Percentiles rank a stretch among this genome's conserved stretches.
phyloP scores from a whole-genome alignment of 139 green algal species.

The Chlorella sp. region DNA sequence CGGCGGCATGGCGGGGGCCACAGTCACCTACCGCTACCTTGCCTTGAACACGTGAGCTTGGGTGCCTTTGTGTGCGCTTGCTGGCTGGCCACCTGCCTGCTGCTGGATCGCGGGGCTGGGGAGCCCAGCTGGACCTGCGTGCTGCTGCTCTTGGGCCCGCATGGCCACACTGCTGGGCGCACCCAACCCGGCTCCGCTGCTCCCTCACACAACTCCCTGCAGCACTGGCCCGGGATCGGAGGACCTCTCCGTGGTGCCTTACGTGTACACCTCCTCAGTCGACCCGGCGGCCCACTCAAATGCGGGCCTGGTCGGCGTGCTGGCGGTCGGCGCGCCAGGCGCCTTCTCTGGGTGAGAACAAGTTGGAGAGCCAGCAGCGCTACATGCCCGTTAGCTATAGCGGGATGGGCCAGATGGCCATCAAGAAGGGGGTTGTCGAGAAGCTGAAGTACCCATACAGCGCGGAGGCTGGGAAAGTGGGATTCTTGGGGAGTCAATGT shows the following conservation, averaged over 20 bases:
- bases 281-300: slow-evolving; percentile 56
- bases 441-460: too few species aligned
- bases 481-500: too few species aligned
- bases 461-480: too few species aligned
- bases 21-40: slow-evolving; percentile 41
- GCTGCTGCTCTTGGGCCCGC: too few species aligned
- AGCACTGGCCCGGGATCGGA: slow-evolving; percentile 20
- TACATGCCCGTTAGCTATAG: too few species aligned
- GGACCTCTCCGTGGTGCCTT: slow-evolving; percentile 54
- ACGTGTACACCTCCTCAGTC: slow-evolving; percentile 60
- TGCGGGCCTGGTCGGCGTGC: slow-evolving; percentile 55
- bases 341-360: slow-evolving; percentile 14
- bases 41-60: slow-evolving; percentile 37
- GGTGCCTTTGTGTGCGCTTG: neutral
- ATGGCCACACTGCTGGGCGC: too few species aligned
- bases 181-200: too few species aligned
- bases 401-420: too few species aligned
- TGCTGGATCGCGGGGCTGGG: too few species aligned
- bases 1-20: neutral
- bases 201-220: neutral
- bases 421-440: too few species aligned
- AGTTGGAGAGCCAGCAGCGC: too few species aligned
- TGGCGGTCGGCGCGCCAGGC: slow-evolving; percentile 41
- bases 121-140: too few species aligned
- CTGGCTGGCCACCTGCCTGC: neutral